Conservation (phyloP, 805 yeast genomes). For the Kluyveromyces siamensis region DNA sequence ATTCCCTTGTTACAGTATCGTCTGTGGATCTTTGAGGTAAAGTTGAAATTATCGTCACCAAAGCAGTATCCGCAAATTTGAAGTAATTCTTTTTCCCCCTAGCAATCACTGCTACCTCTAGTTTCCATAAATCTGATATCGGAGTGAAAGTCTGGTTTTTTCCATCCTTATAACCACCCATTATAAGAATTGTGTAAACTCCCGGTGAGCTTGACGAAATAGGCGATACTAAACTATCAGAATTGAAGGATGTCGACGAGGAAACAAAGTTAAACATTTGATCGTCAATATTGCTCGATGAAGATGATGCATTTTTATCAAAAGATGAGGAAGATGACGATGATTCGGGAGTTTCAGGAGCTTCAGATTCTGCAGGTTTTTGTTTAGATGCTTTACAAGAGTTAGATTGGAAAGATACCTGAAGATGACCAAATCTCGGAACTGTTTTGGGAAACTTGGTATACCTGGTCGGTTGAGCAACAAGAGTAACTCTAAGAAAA, state of each 20-base stretch:
- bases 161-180: constrained; percentile 41
- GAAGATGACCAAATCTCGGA: constrained; percentile 35
- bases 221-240: neutral
- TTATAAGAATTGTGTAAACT: constrained; percentile 25
- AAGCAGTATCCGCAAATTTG: constrained; percentile 30
- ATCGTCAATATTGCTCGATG: constrained; percentile 3
- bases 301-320: neutral
- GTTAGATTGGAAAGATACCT: constrained; percentile 18
- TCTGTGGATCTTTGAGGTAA: constrained; percentile 8
- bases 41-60: constrained; percentile 25
- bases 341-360: neutral
- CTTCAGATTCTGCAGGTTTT: neutral
- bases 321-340: constrained; percentile 3
- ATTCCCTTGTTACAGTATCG: constrained; percentile 3
- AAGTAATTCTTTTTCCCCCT: constrained; percentile 28
- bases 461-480: constrained; percentile 26
- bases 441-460: constrained; percentile 26
- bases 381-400: constrained; percentile 1
- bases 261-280: constrained; percentile 1
- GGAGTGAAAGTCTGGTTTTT: constrained; percentile 26
- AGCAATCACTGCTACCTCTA: constrained; percentile 31
- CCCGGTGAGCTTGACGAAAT: constrained; percentile 6
- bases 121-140: constrained; percentile 34
- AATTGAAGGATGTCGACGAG: constrained; percentile 2
- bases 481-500: constrained; percentile 39